These are phyloP conservation scores for Immersiporthe knoxdaviesiana DNA, from an alignment of 2,329 filamentous ascomycete species.

Conservation along the genomic window DNA sequence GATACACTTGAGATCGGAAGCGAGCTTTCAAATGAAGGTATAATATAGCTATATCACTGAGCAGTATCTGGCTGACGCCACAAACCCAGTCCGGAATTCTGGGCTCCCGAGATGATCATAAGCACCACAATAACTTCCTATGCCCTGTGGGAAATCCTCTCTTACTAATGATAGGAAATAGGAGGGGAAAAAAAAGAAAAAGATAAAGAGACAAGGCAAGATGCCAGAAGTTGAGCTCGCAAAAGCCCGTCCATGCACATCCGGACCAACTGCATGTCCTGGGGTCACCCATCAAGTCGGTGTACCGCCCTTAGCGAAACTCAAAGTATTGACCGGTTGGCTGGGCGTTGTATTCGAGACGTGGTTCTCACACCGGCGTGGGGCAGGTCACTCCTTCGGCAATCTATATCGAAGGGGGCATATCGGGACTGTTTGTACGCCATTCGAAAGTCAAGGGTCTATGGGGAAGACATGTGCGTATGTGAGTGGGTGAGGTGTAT, in stretches of 20 bases:
- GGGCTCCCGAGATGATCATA: neutral
- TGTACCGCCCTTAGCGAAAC: conserved; percentile 1
- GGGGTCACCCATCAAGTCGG: neutral
- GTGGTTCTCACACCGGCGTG: conserved; percentile 2
- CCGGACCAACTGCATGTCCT: neutral
- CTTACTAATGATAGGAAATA: no score
- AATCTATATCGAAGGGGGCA: neutral
- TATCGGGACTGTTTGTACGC: neutral
- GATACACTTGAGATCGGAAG: neutral
- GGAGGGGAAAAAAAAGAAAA: neutral
- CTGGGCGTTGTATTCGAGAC: neutral
- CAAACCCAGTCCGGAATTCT: neutral
- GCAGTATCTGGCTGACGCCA: neutral
- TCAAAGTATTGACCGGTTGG: neutral
- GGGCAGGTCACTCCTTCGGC: neutral
- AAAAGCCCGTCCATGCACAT: neutral
- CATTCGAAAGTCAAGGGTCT: neutral
- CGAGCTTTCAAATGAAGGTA: neutral
- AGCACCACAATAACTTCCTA: neutral
- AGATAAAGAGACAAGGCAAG: neutral
- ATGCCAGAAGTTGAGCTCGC: neutral
- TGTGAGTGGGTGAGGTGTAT: neutral
- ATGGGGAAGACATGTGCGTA: neutral
- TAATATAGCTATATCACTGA: neutral
- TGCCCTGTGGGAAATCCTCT: no score